Evolutionary conservation across 1,139 yeast genomes (phyloP), one percentile per base, ranked within the genome.

Genomic region (Yamadazyma buinensis): DNA sequence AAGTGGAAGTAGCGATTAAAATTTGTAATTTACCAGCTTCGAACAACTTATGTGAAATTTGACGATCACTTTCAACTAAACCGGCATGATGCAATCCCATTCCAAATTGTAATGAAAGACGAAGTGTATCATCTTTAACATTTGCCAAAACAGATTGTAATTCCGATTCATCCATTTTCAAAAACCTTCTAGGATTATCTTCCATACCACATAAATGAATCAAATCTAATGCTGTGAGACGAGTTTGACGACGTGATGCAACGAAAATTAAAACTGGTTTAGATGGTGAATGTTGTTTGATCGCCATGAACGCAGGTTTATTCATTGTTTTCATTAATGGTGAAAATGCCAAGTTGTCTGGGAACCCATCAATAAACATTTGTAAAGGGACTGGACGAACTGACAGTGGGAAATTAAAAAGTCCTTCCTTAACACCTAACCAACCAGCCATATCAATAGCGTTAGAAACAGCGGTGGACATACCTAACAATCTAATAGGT

Each of bases 51-150:
- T 94, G 98, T 3, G 95, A 81, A 28, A 90, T 77, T 47, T 80
- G 79, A 48, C 99, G 77, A 55, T 92, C 99, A 28, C 83, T 74
- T 46, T 88, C 95, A 14, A 87, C 95, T 36, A 92, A 68, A 58
- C 99, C 98, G 28, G 99, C 98, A 68, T 92, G 99, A 65, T 92
- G 98, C 34, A 92, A 69, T 0, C 95, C 99, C 59, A 94, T 90
- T 40, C 98, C 98, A 59, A 90, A 94, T 52, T 90, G 97, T 40
- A 94, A 62, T 0, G 97, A 75, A 30, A 92, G 61, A 47, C 77
- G 77, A 38, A 94, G 68, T 1, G 97, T 88, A 25, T 92, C 97
- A 59, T 94, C 98, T 42, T 86, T 82, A 7, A 92, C 95, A 36
- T 71, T 69, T 1, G 68, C 62, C 32, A 87, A 55, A 22, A 80